Base-by-base conservation (phyloP, 768 basidiomycete species). In the Hydnomerulius pinastri region DNA sequence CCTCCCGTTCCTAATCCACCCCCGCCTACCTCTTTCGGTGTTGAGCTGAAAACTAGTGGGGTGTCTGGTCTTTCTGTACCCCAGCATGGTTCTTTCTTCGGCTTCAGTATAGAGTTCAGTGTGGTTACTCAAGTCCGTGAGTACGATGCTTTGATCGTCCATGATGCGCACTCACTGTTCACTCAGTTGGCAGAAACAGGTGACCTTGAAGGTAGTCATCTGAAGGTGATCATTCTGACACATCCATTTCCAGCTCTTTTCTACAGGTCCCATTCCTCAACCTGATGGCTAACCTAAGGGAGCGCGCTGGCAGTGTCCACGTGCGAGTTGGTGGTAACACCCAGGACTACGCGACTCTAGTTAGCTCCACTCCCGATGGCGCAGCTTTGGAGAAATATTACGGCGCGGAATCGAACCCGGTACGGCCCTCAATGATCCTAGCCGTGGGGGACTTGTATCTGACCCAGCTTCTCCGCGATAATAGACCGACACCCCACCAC, bases 261-360 rank as follows among this genome's bases (percentile, higher is more conserved):
- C 58, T 83, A 12, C 74, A 79, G 39, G 77, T 85, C 32, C 77
- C 83, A 0, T 90, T 91, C 70, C 77, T 91, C n/a, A 92, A 92
- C 62, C 73, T 91, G 25, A 81, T 93, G 75, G 75, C 81, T 4
- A 86, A 87, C 54, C 71, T 93, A n/a, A 74, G 73, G 41, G 73
- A 80, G 56, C 77, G 90, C 23, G 78, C 80, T 3, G 88, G 88
- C 3, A 60, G 67, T 1, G 80, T 89, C 6, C 68, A 77, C 11
- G 67, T 91, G n/a, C 81, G 90, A 43, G 73, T 92, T 1, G 90
- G 90, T 21, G 90, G 90, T 39, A 92, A 92, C 67, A 84, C 86
- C 0, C 90, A 92, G 62, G 90, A 93, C 48, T 77, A 73, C 3
- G 85, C 73, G 6, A 66, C 68, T 4, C 64, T 82, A 52, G 82